These are phyloP conservation scores for Aspergillus vadensis DNA, from an alignment of 2,329 filamentous ascomycete species.

Conservation along the genomic window DNA sequence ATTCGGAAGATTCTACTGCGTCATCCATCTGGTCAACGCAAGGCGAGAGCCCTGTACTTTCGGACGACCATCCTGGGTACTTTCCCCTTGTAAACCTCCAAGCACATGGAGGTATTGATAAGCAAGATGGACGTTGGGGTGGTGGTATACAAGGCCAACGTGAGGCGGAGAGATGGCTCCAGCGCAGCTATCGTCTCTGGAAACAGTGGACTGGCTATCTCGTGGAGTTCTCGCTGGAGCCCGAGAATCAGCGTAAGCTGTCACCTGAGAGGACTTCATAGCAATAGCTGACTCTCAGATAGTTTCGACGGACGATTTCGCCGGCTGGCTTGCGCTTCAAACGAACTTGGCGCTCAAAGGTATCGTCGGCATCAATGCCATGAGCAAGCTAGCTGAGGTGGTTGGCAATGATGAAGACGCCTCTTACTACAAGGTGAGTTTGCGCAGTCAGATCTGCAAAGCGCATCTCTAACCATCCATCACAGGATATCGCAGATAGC, in stretches of 20 bases:
- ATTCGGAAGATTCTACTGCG: constrained; percentile 58
- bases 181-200: constrained; percentile 69
- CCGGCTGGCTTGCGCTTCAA: constrained; percentile 74
- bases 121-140: constrained; percentile 65
- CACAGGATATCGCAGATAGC: constrained; percentile 58
- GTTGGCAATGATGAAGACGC: constrained; percentile 60
- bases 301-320: constrained; percentile 83
- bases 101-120: constrained; percentile 52
- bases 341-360: constrained; percentile 83
- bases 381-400: constrained; percentile 68
- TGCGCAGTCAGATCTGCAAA: background rate
- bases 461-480: constrained; percentile 9
- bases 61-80: constrained; percentile 29
- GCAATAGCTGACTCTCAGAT: background rate
- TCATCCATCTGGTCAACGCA: constrained; percentile 61
- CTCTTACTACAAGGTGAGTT: constrained; percentile 57
- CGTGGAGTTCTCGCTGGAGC: constrained; percentile 72
- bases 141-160: constrained; percentile 56
- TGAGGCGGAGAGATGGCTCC: constrained; percentile 66
- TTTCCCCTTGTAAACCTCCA: constrained; percentile 56
- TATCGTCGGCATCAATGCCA: constrained; percentile 78
- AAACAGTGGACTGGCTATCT: constrained; percentile 79
- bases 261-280: constrained; percentile 18
- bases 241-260: constrained; percentile 65
- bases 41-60: constrained; percentile 29